phyloP scores from a whole-genome alignment of 1,284 basidiomycete genomes.

The Amylostereum areolatum region DNA sequence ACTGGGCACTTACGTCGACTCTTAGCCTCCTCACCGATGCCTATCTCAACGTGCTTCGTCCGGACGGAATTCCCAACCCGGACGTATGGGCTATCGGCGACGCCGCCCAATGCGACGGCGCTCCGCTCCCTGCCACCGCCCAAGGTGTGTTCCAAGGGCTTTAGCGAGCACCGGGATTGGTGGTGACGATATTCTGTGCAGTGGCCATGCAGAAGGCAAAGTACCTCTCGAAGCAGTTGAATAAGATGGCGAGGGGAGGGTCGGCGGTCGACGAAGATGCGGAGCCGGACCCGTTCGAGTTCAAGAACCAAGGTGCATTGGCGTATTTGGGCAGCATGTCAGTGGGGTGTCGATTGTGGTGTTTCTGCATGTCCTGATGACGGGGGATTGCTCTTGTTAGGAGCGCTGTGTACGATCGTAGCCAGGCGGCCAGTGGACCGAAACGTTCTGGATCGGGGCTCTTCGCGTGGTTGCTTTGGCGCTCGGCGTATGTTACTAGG shows the following conservation, averaged over 20 bases:
- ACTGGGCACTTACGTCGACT: background rate
- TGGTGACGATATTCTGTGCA: constrained; percentile 19
- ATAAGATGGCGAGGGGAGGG: constrained; percentile 46
- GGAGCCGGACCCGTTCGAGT: constrained; percentile 44
- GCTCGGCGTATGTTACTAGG: constrained; percentile 77
- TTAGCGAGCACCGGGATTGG: background rate
- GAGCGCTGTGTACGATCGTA: constrained; percentile 73
- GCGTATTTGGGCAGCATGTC: constrained; percentile 77
- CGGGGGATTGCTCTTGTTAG: constrained; percentile 26
- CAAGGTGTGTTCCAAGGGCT: constrained; percentile 45
- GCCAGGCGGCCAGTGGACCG: constrained; percentile 44
- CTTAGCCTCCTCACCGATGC: constrained; percentile 57
- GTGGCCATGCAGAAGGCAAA: constrained; percentile 80
- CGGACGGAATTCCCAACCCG: constrained; percentile 53
- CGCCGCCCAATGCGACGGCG: constrained; percentile 55
- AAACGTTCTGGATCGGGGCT: constrained; percentile 64
- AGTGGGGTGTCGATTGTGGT: constrained; percentile 20
- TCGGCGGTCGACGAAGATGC: constrained; percentile 19
- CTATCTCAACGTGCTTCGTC: constrained; percentile 53
- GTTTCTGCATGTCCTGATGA: background rate
- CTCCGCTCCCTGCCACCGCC: constrained; percentile 76
- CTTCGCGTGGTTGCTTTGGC: constrained; percentile 76
- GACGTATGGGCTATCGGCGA: constrained; percentile 86
- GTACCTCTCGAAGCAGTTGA: constrained; percentile 67
- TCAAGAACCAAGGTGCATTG: constrained; percentile 69